Evolutionary conservation across 768 basidiomycete genomes (phyloP).

Genomic region (Naganishia vaughanmartiniae): DNA sequence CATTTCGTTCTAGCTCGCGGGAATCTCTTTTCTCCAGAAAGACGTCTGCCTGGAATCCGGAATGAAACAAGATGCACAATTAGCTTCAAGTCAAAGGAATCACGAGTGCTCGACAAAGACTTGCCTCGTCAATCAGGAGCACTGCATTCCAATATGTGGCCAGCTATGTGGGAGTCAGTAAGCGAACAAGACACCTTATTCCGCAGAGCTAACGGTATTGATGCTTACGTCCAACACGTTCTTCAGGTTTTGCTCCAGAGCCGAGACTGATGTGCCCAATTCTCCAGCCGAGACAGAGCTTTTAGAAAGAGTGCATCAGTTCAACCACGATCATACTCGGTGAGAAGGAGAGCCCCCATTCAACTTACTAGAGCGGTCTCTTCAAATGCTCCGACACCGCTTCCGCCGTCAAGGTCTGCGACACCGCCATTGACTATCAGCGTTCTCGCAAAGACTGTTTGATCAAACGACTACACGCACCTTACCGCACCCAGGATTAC

Average conservation of each 20-base stretch:
- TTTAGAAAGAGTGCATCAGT: background rate
- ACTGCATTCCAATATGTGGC: slow-evolving; percentile 13
- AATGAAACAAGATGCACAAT: background rate
- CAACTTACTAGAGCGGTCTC: slow-evolving; percentile 3
- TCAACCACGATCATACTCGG: background rate
- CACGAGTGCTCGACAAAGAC: background rate
- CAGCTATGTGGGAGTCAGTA: background rate
- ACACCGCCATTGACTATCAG: background rate
- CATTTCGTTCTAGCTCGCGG: slow-evolving; percentile 12
- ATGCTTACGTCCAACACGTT: slow-evolving; percentile 2
- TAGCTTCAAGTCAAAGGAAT: background rate
- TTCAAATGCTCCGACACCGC: slow-evolving; percentile 8
- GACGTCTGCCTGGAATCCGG: background rate
- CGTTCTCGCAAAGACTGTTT: background rate
- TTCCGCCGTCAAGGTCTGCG: slow-evolving; percentile 1
- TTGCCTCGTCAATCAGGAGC: slow-evolving; percentile 11
- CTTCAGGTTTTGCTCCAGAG: slow-evolving; percentile 8
- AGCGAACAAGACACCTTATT: background rate
- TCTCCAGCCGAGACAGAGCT: slow-evolving; percentile 6
- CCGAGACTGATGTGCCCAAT: slow-evolving; percentile 9
- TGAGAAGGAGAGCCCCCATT: background rate
- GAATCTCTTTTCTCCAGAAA: slow-evolving; percentile 14
- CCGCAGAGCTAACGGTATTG: background rate
- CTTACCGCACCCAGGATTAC: slow-evolving; percentile 9
- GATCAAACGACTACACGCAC: background rate